A percentile compares a stretch with the other conserved stretches of the same genome.
phyloP scores from a whole-genome alignment of 257 asterid genomes.

The Capsicum pubescens region DNA sequence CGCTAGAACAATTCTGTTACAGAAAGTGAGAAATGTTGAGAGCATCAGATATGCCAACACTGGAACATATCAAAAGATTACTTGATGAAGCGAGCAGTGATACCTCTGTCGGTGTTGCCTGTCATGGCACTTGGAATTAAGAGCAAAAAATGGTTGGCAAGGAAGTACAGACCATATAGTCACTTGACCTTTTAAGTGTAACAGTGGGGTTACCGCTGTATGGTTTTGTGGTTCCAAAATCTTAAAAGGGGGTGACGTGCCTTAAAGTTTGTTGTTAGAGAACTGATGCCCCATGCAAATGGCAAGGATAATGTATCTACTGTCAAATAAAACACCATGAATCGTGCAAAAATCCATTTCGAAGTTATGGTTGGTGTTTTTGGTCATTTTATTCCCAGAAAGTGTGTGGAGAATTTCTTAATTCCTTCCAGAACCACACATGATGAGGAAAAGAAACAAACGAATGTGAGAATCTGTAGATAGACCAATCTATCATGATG shows the following conservation, averaged over 20 bases:
- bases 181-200: background rate
- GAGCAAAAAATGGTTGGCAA: background rate
- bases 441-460: background rate
- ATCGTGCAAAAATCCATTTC: background rate
- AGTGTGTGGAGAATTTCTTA: background rate
- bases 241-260: background rate
- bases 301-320: background rate
- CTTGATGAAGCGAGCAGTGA: constrained; percentile 2
- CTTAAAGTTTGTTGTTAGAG: background rate
- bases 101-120: background rate
- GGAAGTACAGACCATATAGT: background rate
- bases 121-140: background rate
- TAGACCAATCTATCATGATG: background rate
- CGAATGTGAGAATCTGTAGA: background rate
- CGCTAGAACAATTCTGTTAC: background rate
- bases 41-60: background rate
- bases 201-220: background rate
- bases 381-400: too few relatives aligned
- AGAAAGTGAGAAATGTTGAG: background rate
- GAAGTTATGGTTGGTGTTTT: background rate
- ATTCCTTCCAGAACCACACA: background rate
- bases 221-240: constrained; percentile 7
- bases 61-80: background rate
- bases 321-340: background rate
- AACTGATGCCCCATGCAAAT: constrained; percentile 16